Evolutionary conservation across 2,329 filamentous ascomycete species (phyloP), one percentile per base, ranked within the genome.

Genomic region (Escovopsis sp.): DNA sequence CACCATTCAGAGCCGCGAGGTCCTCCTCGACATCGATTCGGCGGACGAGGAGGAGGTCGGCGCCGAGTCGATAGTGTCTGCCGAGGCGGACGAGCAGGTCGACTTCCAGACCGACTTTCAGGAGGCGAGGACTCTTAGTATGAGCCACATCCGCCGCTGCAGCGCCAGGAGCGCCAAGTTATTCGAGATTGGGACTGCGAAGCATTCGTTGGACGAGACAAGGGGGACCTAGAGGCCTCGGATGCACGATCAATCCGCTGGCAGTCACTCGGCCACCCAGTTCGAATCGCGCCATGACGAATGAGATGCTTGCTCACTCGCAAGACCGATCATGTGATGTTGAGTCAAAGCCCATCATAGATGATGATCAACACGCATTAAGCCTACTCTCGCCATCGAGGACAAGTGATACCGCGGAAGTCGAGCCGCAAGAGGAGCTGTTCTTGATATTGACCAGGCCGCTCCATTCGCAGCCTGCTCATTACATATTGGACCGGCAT

Each of bases 81-180:
- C 28, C 28, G 57, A 59, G 40, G 48, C 52, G 37, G 52, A 52
- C 26, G 48, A 48, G 15, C 46, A 43, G 4, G 39, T 57, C 23
- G 62, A 65, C 36, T 51, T 69, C 18, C 73, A 78, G 51, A 77
- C 58, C 23, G 62, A 65, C 36, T 51, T 69, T 19, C 73, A 78
- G 51, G 77, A 81, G 51, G 84, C 85, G 26, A 79, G 70, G 41
- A 89, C 82, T 59, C 67, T 89, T 44, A 75, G 81, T 47, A 67
- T 82, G 40, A 74, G 75, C 45, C 82, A 88, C 51, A 74, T 68
- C 18, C 72, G 80, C 42, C 81, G 81, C 48, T 78, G 87, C 53
- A 88, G 82, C 54, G 81, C 82, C 37, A 84, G 84, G 40, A 88
- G 82, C 54, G 83, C 83, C 10, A 82, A 77, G 59, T 61, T 89